phyloP scores from a whole-genome alignment of 1,284 basidiomycete species.

The Vanrija sp. region DNA sequence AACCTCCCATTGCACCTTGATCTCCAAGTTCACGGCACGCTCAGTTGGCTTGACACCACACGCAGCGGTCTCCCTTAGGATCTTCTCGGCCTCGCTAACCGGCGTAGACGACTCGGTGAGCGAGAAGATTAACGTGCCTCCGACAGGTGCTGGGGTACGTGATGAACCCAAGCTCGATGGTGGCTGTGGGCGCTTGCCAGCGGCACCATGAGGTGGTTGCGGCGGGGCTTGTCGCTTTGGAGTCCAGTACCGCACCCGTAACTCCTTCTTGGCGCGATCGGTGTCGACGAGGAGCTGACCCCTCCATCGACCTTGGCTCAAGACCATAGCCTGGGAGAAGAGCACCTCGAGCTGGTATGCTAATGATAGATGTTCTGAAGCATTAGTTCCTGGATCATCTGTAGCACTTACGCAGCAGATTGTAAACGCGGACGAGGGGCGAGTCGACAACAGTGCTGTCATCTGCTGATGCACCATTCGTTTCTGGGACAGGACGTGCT shows the following conservation, averaged over 20 bases:
- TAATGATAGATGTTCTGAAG: slow-evolving; percentile 38
- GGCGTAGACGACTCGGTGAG: slow-evolving; percentile 20
- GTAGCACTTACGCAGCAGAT: slow-evolving; percentile 36
- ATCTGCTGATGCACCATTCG: slow-evolving; percentile 1
- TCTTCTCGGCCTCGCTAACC: slow-evolving; percentile 12
- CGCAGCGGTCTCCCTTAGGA: slow-evolving; percentile 19
- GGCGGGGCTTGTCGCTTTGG: slow-evolving; percentile 10
- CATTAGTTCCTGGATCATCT: background rate
- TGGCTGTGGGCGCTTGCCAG: slow-evolving; percentile 20
- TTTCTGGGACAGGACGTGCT: slow-evolving; percentile 13
- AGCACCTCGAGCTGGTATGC: slow-evolving; percentile 42
- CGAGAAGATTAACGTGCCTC: slow-evolving; percentile 30
- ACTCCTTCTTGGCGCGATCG: slow-evolving; percentile 28
- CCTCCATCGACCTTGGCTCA: slow-evolving; percentile 35
- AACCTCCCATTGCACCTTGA: slow-evolving; percentile 38
- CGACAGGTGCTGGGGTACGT: slow-evolving; percentile 22
- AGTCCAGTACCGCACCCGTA: slow-evolving; percentile 41
- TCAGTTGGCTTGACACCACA: slow-evolving; percentile 22
- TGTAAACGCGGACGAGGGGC: slow-evolving; percentile 39
- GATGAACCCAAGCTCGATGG: slow-evolving; percentile 3
- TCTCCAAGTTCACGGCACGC: slow-evolving; percentile 23
- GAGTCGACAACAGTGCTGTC: slow-evolving; percentile 25
- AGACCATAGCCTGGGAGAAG: slow-evolving; percentile 31
- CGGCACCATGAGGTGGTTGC: slow-evolving; percentile 10
- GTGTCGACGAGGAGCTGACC: slow-evolving; percentile 37